These are phyloP conservation scores for Nigrograna mackinnonii DNA, from an alignment of 2,329 filamentous ascomycete species.

Conservation along the genomic window DNA sequence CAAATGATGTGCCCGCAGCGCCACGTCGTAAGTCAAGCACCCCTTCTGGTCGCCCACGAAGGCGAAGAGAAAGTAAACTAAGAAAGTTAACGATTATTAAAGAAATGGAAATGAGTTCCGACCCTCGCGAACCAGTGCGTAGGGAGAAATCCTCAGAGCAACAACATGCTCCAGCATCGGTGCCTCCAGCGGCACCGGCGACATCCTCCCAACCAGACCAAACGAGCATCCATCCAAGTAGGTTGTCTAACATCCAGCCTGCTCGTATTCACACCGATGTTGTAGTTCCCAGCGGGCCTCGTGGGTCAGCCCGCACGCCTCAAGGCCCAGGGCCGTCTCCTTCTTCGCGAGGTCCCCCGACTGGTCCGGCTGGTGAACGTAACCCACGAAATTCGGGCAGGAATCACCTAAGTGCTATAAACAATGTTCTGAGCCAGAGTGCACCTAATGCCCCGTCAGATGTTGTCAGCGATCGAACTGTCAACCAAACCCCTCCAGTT, in stretches of 20 bases:
- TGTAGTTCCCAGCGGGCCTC: conserved; percentile 38
- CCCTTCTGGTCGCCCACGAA: too few species aligned
- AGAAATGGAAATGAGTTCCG: too few species aligned
- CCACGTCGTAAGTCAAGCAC: conserved; percentile 54
- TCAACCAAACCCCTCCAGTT: conserved; percentile 19
- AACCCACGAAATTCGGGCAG: conserved; percentile 23
- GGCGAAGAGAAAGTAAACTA: too few species aligned
- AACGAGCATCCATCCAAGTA: conserved; percentile 58
- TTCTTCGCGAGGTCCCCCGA: conserved; percentile 32
- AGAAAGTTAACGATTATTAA: too few species aligned
- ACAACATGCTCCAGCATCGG: too few species aligned
- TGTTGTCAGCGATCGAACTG: conserved; percentile 16
- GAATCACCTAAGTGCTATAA: conserved; percentile 29
- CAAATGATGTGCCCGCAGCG: conserved; percentile 57
- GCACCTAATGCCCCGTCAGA: conserved; percentile 14
- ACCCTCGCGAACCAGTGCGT: too few species aligned
- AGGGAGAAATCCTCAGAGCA: too few species aligned
- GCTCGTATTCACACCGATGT: conserved; percentile 32
- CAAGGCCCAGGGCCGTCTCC: conserved; percentile 30
- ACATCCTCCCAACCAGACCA: too few species aligned
- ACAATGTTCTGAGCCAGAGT: conserved; percentile 31
- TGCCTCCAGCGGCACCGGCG: conserved; percentile 11
- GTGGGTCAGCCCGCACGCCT: conserved; percentile 26
- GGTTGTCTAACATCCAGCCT: conserved; percentile 48
- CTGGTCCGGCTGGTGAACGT: conserved; percentile 36